Percentiles rank a stretch among this genome's conserved stretches.
Evolutionary conservation across 169 alveolate genomes (phyloP).

Genomic region (Eimeria nieschulzi): DNA sequence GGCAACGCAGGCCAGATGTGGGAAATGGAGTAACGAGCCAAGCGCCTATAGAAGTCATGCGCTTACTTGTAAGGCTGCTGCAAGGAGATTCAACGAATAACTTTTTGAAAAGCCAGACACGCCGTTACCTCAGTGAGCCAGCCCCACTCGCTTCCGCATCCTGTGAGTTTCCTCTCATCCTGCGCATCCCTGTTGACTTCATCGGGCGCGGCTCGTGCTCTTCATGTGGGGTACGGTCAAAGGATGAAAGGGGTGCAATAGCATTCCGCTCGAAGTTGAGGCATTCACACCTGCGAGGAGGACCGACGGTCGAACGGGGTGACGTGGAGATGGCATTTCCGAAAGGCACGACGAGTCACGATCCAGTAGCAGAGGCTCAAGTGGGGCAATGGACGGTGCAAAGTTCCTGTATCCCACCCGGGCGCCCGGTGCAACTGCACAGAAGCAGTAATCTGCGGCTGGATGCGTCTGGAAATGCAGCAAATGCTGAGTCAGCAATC

Average conservation of each 20-base stretch:
- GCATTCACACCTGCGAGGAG: not conserved
- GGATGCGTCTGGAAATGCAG: not conserved
- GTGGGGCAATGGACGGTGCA: slow-evolving; percentile 47
- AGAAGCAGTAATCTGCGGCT: not conserved
- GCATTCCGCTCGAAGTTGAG: not conserved
- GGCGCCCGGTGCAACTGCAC: slow-evolving; percentile 33
- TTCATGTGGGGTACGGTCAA: not conserved
- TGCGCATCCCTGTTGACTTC: not conserved
- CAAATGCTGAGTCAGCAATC: not conserved
- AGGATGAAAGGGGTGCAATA: too few species aligned
- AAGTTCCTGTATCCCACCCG: not conserved
- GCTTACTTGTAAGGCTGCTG: slow-evolving; percentile 10
- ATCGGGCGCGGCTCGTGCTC: not conserved
- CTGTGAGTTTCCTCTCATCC: slow-evolving; percentile 16
- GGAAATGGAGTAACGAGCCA: not conserved
- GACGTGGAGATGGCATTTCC: not conserved
- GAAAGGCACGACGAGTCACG: not conserved
- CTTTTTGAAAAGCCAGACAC: slow-evolving; percentile 21
- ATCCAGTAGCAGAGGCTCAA: not conserved
- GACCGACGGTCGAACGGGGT: not conserved
- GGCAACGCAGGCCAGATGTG: not conserved
- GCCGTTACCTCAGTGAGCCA: slow-evolving; percentile 37
- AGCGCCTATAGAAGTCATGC: slow-evolving; percentile 33
- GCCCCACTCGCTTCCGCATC: not conserved
- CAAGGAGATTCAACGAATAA: slow-evolving; percentile 21